Conservation (phyloP, 257 asterid species). For the Euphrasia confusa region DNA sequence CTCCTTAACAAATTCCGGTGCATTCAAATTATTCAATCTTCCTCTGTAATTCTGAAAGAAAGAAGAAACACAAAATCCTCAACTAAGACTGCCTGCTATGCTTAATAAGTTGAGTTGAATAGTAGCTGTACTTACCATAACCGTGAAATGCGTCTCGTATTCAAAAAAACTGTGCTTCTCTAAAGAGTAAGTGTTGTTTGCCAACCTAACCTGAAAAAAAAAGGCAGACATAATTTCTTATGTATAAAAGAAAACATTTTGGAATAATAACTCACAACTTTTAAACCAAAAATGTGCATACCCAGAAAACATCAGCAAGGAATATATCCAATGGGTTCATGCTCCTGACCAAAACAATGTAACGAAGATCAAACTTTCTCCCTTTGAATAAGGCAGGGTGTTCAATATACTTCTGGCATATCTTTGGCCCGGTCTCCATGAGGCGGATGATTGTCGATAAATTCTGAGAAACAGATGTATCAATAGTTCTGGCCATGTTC, state of each 20-base stretch:
- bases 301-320: constrained; percentile 89
- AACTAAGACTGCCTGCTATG: constrained; percentile 19
- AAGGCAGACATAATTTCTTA: constrained; percentile 19
- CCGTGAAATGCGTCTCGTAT: constrained; percentile 96
- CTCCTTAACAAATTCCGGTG: constrained; percentile 72
- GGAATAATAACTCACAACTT: background rate
- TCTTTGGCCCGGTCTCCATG: constrained; percentile 98
- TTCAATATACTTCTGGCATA: constrained; percentile 94
- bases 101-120: background rate
- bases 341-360: constrained; percentile 73
- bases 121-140: constrained; percentile 57
- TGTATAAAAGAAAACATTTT: constrained; percentile 6
- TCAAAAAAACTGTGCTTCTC: constrained; percentile 71
- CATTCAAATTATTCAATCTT: constrained; percentile 68
- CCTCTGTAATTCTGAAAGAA: constrained; percentile 78
- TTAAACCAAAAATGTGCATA: constrained; percentile 28
- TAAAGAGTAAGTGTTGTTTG: constrained; percentile 75
- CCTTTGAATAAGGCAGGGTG: constrained; percentile 87
- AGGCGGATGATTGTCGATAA: constrained; percentile 84
- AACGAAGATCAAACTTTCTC: constrained; percentile 90
- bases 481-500: constrained; percentile 99
- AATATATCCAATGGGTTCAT: constrained; percentile 77
- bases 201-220: constrained; percentile 75
- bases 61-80: constrained; percentile 13
- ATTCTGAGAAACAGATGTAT: constrained; percentile 73